Evolutionary conservation across 495 filamentous ascomycete genomes (phyloP).

Genomic region (Pyrenula massariospora): DNA sequence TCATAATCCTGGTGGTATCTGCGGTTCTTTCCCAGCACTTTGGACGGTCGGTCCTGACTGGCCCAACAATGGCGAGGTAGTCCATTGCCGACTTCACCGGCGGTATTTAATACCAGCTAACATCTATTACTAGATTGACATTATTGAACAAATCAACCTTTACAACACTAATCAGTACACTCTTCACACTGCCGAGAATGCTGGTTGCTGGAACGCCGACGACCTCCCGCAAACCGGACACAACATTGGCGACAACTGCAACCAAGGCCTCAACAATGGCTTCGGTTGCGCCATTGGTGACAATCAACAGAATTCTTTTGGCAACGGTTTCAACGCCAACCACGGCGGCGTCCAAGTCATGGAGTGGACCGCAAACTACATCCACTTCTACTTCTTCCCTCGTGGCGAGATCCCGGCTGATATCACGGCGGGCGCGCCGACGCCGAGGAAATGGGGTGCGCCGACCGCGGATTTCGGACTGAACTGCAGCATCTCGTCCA

Average conservation of each 20-base stretch:
- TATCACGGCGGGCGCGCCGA: slow-evolving; percentile 24
- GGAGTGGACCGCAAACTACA: slow-evolving; percentile 48
- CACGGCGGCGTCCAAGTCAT: slow-evolving; percentile 52
- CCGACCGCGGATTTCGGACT: slow-evolving; percentile 29
- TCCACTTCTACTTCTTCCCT: slow-evolving; percentile 52
- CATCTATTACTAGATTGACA: slow-evolving; percentile 43
- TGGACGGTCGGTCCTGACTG: slow-evolving; percentile 47
- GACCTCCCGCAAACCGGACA: not conserved
- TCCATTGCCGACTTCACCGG: too few species aligned
- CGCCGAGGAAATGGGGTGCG: slow-evolving; percentile 45
- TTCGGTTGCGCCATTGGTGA: slow-evolving; percentile 30
- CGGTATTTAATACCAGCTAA: too few species aligned
- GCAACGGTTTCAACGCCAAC: slow-evolving; percentile 41
- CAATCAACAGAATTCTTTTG: slow-evolving; percentile 30
- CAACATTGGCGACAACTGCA: not conserved
- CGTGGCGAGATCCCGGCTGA: slow-evolving; percentile 36
- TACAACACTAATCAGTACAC: slow-evolving; percentile 46
- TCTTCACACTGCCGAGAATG: slow-evolving; percentile 42
- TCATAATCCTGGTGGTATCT: slow-evolving; percentile 39
- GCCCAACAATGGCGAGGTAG: slow-evolving; percentile 50
- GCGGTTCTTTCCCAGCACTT: slow-evolving; percentile 49
- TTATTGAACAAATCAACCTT: slow-evolving; percentile 60
- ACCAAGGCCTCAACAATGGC: not conserved
- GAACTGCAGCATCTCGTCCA: not conserved
- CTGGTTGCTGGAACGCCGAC: not conserved